Percentiles rank a stretch among this genome's conserved stretches.
phyloP scores from a whole-genome alignment of 108 stramenopile genomes.

The Nitzschia sp. region DNA sequence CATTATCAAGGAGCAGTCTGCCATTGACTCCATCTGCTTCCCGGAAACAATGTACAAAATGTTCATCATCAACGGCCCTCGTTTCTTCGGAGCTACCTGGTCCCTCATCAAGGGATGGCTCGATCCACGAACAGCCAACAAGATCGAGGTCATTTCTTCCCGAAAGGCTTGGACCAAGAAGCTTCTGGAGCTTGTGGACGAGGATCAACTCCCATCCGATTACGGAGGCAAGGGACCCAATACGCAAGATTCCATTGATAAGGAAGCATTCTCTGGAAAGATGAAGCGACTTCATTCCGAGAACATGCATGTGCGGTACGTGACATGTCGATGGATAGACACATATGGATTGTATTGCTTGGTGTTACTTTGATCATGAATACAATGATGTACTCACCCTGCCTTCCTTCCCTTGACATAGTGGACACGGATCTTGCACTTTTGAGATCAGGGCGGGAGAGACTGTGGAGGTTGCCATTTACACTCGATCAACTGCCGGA shows the following conservation, averaged over 20 bases:
- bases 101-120: conserved; percentile 82
- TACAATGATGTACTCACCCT: conserved; percentile 2
- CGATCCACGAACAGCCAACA: conserved; percentile 76
- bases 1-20: conserved; percentile 82
- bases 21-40: conserved; percentile 86
- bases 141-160: conserved; percentile 77
- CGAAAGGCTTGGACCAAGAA: conserved; percentile 60
- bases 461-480: conserved; percentile 60
- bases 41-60: conserved; percentile 84
- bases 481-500: conserved; percentile 64
- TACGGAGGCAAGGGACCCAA: conserved; percentile 74
- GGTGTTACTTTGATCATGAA: background rate
- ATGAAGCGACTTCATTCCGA: conserved; percentile 58
- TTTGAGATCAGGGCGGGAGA: conserved; percentile 54
- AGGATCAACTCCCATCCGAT: conserved; percentile 68
- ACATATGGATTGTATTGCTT: background rate
- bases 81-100: conserved; percentile 84
- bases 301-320: conserved; percentile 61
- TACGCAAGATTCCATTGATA: conserved; percentile 53
- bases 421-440: conserved; percentile 45
- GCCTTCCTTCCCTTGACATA: conserved; percentile 8
- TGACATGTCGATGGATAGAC: conserved; percentile 2
- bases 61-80: conserved; percentile 79
- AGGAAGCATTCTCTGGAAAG: conserved; percentile 49
- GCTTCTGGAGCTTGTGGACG: conserved; percentile 66